phyloP scores from a whole-genome alignment of 2,329 filamentous ascomycete genomes.

The Lomentospora prolificans region DNA sequence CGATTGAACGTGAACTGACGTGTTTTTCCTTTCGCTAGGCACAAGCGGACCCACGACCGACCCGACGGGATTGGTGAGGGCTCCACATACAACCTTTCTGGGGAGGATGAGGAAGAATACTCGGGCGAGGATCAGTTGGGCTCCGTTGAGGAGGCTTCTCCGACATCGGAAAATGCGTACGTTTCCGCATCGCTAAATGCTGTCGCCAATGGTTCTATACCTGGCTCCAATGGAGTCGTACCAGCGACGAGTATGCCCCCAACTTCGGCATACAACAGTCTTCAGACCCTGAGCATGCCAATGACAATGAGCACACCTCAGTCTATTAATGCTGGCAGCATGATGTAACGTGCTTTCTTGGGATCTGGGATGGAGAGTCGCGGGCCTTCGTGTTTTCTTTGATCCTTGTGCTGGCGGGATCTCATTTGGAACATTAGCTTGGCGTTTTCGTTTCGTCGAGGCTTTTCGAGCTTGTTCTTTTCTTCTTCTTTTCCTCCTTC shows the following conservation, averaged over 20 bases:
- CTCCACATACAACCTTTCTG: conserved; percentile 51
- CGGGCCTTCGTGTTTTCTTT: background rate
- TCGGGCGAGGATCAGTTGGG: conserved; percentile 77
- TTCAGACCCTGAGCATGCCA: conserved; percentile 54
- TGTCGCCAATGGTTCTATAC: conserved; percentile 15
- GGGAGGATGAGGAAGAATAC: conserved; percentile 77
- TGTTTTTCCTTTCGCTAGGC: conserved; percentile 42
- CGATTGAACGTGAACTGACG: background rate
- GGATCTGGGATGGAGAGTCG: too few species aligned
- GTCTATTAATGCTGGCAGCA: conserved; percentile 32
- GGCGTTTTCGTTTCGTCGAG: background rate
- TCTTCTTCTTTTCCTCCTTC: conserved; percentile 6
- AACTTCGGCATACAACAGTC: conserved; percentile 40
- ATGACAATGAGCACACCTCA: conserved; percentile 52
- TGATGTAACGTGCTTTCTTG: conserved; percentile 26
- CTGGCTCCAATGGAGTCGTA: conserved; percentile 17
- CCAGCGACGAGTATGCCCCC: conserved; percentile 16
- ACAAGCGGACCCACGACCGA: conserved; percentile 67
- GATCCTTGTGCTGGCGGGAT: background rate
- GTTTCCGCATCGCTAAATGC: conserved; percentile 41
- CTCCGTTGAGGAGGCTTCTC: conserved; percentile 69
- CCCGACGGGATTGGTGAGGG: conserved; percentile 47
- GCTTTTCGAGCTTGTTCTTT: conserved; percentile 5
- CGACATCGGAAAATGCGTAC: conserved; percentile 59
- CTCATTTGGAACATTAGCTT: background rate